Evolutionary conservation across 257 asterid species (phyloP).

Genomic region (Henckelia pumila): DNA sequence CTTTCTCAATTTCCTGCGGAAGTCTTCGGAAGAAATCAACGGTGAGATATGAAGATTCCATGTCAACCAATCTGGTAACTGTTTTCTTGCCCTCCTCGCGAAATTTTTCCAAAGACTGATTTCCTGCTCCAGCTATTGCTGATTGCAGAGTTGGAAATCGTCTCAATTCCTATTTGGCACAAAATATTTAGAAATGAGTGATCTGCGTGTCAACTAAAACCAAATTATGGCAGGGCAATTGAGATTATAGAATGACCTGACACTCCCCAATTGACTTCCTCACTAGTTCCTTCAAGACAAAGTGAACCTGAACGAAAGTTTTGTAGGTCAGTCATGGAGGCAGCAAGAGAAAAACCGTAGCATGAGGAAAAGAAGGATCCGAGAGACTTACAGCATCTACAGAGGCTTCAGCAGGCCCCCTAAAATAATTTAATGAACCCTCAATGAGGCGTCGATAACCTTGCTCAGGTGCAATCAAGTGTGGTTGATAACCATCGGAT

Average conservation of each 20-base stretch:
- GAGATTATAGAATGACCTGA: conserved; percentile 47
- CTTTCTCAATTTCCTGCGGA: conserved; percentile 79
- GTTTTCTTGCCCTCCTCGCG: conserved; percentile 84
- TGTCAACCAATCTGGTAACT: conserved; percentile 71
- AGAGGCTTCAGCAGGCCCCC: conserved; percentile 96
- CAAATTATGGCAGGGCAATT: background rate
- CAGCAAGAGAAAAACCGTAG: background rate
- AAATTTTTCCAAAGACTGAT: conserved; percentile 69
- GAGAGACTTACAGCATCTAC: conserved; percentile 76
- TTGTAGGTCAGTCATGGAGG: conserved; percentile 22
- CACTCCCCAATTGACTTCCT: conserved; percentile 89
- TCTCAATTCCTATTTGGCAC: conserved; percentile 59
- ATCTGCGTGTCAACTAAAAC: background rate
- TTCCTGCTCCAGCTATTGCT: conserved; percentile 72
- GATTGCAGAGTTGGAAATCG: conserved; percentile 84
- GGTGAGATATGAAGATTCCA: conserved; percentile 85
- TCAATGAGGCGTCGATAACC: conserved; percentile 91
- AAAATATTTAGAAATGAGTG: conserved; percentile 18
- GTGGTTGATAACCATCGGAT: conserved; percentile 98
- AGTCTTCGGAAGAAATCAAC: conserved; percentile 89
- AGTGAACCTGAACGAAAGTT: conserved; percentile 63
- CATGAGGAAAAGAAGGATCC: background rate
- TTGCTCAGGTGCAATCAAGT: conserved; percentile 97
- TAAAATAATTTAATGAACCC: conserved; percentile 73
- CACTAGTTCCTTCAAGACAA: conserved; percentile 86